Percentiles rank a stretch among this genome's conserved stretches.
Evolutionary conservation across 2,329 filamentous ascomycete genomes (phyloP).

Genomic region (Pyricularia sp.): DNA sequence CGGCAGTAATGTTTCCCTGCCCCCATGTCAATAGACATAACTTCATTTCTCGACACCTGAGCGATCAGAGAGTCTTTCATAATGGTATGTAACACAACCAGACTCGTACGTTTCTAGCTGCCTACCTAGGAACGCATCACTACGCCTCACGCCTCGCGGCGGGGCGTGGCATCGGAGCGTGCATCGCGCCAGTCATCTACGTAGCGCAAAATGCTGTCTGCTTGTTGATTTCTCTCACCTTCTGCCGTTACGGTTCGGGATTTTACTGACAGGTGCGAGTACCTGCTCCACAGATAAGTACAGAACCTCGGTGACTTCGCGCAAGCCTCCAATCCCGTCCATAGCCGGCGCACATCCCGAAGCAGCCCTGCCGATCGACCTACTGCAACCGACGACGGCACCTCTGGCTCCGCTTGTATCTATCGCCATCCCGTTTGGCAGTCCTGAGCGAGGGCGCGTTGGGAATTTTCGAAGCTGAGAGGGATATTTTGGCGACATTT

Average conservation of each 20-base stretch:
- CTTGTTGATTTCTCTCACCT: not conserved
- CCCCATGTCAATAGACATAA: not conserved
- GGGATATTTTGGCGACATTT: not conserved
- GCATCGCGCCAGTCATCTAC: not conserved
- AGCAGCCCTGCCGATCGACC: not conserved
- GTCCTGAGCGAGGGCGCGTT: not conserved
- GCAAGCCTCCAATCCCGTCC: not conserved
- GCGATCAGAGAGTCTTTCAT: not conserved
- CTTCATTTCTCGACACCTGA: not conserved
- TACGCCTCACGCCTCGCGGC: not conserved
- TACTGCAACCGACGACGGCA: not conserved
- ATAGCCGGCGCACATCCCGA: not conserved
- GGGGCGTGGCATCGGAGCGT: not conserved
- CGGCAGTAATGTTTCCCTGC: not conserved
- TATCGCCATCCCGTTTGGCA: not conserved
- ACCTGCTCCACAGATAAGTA: not conserved
- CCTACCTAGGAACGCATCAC: not conserved
- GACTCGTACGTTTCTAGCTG: not conserved
- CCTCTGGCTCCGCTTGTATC: not conserved
- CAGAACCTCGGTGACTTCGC: not conserved
- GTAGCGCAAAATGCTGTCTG: not conserved
- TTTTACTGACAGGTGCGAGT: not conserved
- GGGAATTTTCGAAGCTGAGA: not conserved
- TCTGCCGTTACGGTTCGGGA: not conserved
- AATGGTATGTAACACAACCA: not conserved